Base-by-base conservation (phyloP, 345 rosid genomes). In the Gossypium anomalum region DNA sequence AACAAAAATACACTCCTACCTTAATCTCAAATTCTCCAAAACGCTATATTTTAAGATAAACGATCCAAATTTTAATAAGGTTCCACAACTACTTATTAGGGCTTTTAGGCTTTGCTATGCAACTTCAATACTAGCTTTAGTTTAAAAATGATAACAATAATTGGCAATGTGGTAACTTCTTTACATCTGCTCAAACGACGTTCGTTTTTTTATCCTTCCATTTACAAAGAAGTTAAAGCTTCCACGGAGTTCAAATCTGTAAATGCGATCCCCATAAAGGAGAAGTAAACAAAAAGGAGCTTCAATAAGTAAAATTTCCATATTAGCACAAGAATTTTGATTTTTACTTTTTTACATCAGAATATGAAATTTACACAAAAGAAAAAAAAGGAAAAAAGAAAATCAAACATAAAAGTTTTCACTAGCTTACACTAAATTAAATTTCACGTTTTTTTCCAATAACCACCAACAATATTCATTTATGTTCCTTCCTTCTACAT, bases 221-320 rank as follows among this genome's bases (percentile, higher is more conserved):
- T 49, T 58, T 13, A 10, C 23, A 66, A 53, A 59, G 55, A 52
- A 69, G 38, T 80, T 77, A 78, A 82, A 52, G 74, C 83, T 80
- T 61, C 84, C 78, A 68, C 61, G 43, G 72, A 83, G 71, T 76
- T 78, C 82, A 79, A 81, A 86, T 82, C 82, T 82, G 87, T 65
- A 48, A 63, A 68, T 4, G 66, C 7, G 14, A 2, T 6, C 20
- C 3, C 6, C 23, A 14, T 71, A 20, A 59, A 16, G 15, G 22
- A 9, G 20, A 62, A 55, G 9, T 55, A 62, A 51, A 19, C 29
- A 41, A 16, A 17, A 34, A 9, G 9, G 25, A 70, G 23, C 45
- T 70, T 16, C 23, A 17, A 34, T 17, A 29, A 70, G 4, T 29
- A 29, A 17, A 70, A 4, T 34, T n/a, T 52, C 27, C 73, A 52